Evolutionary conservation across 345 rosid species (phyloP), one percentile per base, ranked within the genome.

Genomic region (Combretum micranthum): DNA sequence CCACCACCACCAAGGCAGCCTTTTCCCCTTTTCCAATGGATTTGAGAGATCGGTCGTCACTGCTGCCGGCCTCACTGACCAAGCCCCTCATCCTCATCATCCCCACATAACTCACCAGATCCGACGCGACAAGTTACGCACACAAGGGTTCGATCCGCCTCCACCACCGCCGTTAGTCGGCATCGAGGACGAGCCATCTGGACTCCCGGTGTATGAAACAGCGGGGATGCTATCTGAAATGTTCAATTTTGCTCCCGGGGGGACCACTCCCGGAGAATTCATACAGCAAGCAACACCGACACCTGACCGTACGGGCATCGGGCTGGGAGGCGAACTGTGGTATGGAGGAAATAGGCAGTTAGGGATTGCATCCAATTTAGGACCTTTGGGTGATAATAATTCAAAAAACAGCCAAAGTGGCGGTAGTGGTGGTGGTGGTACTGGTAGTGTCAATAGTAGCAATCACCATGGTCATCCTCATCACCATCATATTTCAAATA

Each of bases 171-270:
- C 20, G 20, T 47, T 82, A 52, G 79, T 76, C 8, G 85, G 85
- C 42, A 73, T 78, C 15, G 86, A 73, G 49, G 86, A 77, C 39
- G 84, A 85, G 43, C 52, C 47, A 37, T 77, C 20, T 2, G 53
- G 74, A 56, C 57, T 72, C 59, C 73, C 89, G 23, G 88, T 72
- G 20, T 86, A 92, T 25, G 90, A 84, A 70, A 71, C 82, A 1
- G 82, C 86, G 60, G 97, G 97, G 19, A 93, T 93, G 89, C 69
- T 88, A 69, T 93, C 99, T 2, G 97, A 93, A 67, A 93, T 86
- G 97, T 93, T 93, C 77, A 86, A 77, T 78, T 88, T 84, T 56
- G 75, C 89, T 20, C 44, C 87, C 4, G 77, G 75, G 9, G 74
- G 70, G 8, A 75, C 69, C 4, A 68, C 76, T 8, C 58, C 79